Evolutionary conservation across 2,329 filamentous ascomycete species (phyloP), one percentile per base, ranked within the genome.

Genomic region (Phaeomoniella chlamydospora): DNA sequence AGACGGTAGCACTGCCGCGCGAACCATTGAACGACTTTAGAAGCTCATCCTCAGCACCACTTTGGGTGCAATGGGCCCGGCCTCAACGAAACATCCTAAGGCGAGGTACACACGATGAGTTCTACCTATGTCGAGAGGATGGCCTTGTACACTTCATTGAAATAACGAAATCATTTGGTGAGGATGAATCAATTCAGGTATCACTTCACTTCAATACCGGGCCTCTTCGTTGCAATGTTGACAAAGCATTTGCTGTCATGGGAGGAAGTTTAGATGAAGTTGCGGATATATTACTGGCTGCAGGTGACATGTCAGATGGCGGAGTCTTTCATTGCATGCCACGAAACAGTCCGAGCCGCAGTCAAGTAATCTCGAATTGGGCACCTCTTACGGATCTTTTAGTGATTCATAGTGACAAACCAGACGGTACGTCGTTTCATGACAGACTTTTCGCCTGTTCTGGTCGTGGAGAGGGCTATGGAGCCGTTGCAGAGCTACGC

Each of bases 101-200:
- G 44, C 70, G 71, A 36, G 61, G 70, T 37, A 67, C 63, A 13
- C 74, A 77, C 22, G 90, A 96, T 49, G 75, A 79, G 40, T 75
- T 96, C 34, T 94, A 90, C 50, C 62, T 98, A 12, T 82, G 80
- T 9, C 75, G 87, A 37, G 88, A 96, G 57, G 88, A 96, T 51
- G 90, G 90, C 3, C 64, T 77, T 34, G 68, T 94, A 6, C 71
- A 77, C 37, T 82, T 80, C 43, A 57, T 88, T 3, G 77, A 85
- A 44, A 74, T 84, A 39, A 26, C 6, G n/a, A 26, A 26, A 26
- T 6, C 22, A n/a, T 26, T 9, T 26, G 70, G 72, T 31, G 67
- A 67, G 18, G 54, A 62, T 34, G 56, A 57, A 4, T 63, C 70
- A 67, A 32, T 62, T 72, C 37, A 48, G 44, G 53, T 77, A 36